Conservation (phyloP, 2,329 filamentous ascomycete species). For the Trichoderma polysporum region DNA sequence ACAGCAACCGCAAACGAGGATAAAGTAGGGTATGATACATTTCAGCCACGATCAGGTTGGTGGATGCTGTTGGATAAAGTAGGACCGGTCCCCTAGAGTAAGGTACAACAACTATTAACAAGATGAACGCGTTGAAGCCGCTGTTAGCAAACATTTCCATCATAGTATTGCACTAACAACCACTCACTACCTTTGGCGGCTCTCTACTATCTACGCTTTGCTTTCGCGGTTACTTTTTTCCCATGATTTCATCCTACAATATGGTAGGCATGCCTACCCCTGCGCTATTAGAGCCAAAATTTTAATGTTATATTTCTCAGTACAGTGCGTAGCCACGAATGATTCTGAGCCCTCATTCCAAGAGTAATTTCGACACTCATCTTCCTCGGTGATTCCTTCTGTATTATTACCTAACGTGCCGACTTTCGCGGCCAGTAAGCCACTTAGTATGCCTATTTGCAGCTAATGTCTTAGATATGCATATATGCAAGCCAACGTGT, state of each 20-base stretch:
- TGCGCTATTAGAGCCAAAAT: too few relatives aligned
- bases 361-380: not conserved
- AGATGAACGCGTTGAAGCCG: not conserved
- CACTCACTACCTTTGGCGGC: not conserved
- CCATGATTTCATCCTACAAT: not conserved
- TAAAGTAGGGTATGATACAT: not conserved
- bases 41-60: slow-evolving; percentile 12
- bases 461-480: not conserved
- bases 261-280: not conserved
- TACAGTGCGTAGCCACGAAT: not conserved
- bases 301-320: not conserved
- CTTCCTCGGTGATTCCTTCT: not conserved
- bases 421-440: not conserved
- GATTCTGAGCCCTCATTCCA: not conserved
- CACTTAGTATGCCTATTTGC: not conserved
- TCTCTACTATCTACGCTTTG: not conserved
- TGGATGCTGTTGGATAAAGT: slow-evolving; percentile 3
- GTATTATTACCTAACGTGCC: not conserved
- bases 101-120: not conserved
- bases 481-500: not conserved
- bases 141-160: not conserved
- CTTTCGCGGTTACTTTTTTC: not conserved
- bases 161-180: not conserved
- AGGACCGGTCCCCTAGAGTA: not conserved
- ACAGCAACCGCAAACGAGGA: not conserved